Conservation (phyloP, 495 filamentous ascomycete species). For the Hamigera avellanea region DNA sequence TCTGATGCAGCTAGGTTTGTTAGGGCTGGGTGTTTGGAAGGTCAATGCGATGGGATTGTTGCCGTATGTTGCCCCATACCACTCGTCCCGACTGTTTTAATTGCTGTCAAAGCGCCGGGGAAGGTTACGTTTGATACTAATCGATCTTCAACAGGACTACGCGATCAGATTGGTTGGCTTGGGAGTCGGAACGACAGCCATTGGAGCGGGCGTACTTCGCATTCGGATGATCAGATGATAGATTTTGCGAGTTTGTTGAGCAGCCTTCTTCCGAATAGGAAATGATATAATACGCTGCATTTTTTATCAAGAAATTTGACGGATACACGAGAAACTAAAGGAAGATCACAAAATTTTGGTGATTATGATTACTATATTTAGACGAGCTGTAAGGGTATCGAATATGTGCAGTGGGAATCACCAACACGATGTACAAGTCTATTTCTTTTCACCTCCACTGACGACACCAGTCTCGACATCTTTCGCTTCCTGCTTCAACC, state of each 20-base stretch:
- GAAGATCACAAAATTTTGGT: too few species aligned
- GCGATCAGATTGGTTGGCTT: conserved; percentile 89
- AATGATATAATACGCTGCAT: too few species aligned
- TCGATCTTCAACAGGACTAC: conserved; percentile 52
- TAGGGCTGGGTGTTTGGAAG: conserved; percentile 91
- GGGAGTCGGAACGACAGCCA: conserved; percentile 72
- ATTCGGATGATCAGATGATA: conserved; percentile 22
- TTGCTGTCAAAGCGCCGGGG: too few species aligned
- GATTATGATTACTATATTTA: too few species aligned
- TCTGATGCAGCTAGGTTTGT: conserved; percentile 67
- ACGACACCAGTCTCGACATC: conserved; percentile 1
- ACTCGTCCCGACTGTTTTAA: background rate
- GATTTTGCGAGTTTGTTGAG: too few species aligned
- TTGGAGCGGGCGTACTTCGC: conserved; percentile 55
- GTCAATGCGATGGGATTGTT: conserved; percentile 92
- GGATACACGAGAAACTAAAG: background rate
- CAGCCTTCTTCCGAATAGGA: too few species aligned
- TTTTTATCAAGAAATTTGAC: too few species aligned
- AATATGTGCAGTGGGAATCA: too few species aligned
- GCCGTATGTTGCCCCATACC: conserved; percentile 48
- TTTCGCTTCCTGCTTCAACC: conserved; percentile 10
- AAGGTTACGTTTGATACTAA: conserved; percentile 8
- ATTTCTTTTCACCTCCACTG: too few species aligned
- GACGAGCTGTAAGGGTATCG: too few species aligned
- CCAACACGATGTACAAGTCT: too few species aligned